Evolutionary conservation across 2,329 filamentous ascomycete genomes (phyloP), one percentile per base, ranked within the genome.

Genomic region (Arthrobotrys musiformis): DNA sequence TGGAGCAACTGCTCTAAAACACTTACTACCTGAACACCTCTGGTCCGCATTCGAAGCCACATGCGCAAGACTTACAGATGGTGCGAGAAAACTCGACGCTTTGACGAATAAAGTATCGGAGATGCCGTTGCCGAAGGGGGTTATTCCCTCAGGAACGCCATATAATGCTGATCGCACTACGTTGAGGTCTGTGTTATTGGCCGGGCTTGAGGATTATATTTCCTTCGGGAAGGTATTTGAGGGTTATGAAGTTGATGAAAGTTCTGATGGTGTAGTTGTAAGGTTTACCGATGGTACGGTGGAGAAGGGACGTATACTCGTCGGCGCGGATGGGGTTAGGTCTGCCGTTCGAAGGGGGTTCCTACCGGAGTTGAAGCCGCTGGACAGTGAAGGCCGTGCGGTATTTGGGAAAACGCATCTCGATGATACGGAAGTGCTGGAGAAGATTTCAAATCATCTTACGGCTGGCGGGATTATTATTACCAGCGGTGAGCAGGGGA

Each of bases 311-410:
- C 19, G 35, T 9, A 22, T 70, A n/a, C 42, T 70, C 1, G 58
- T 70, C 15, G 58, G 58, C 6, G 54, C 67, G 7, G 67, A 70
- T 42, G 67, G 67, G 1, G 19, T 44, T 8, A 28, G 67, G 3
- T 70, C 67, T 19, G 13, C 44, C 7, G 67, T 70, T 7, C 46
- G 67, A 6, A 61, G 56, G 33, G n/a, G 8, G 1, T 63, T 61
- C 24, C 17, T 70, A 4, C 67, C 67, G 1, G 54, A 63, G 30
- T 30, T 70, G 4, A 40, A 30, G 30, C 54, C 58, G 5, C 30
- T 70, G 17, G 67, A 70, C 50, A 70, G 54, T 17, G 67, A 70
- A 61, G 67, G 67, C 1, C 54, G 67, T 1, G 67, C 67, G n/a
- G 46, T 70, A 19, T 70, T 70, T 44, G 67, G 67, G n/a, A 70